Conservation (phyloP, 495 filamentous ascomycete species). For the Hypoxylon perforatum region DNA sequence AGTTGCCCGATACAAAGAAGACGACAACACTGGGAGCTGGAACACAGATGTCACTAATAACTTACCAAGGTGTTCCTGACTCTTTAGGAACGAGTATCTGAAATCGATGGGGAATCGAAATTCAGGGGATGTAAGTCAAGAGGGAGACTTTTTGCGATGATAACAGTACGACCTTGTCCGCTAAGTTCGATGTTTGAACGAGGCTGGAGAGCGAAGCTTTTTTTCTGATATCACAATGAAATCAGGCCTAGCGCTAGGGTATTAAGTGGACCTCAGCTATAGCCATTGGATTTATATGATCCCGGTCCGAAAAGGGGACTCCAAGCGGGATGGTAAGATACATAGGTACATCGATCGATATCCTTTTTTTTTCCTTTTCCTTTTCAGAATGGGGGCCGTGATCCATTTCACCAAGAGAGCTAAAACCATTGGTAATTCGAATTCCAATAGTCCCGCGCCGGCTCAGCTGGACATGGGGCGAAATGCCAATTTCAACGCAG, state of each 20-base stretch:
- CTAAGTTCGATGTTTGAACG: neutral
- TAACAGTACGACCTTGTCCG: too few relatives aligned
- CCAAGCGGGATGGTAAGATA: neutral
- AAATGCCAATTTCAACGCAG: conserved; percentile 11
- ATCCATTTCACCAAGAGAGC: conserved; percentile 21
- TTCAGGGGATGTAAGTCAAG: neutral
- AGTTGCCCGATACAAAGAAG: conserved; percentile 45
- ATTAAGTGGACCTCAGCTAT: neutral
- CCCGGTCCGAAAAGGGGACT: conserved; percentile 25
- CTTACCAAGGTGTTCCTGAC: conserved; percentile 34
- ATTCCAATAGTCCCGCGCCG: conserved; percentile 37
- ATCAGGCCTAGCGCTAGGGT: neutral
- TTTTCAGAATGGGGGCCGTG: conserved; percentile 9
- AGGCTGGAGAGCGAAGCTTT: neutral
- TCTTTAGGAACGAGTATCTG: neutral
- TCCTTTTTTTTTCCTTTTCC: too few relatives aligned
- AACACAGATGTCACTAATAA: conserved; percentile 25
- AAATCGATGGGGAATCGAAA: neutral
- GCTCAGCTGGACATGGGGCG: conserved; percentile 38
- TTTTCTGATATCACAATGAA: neutral
- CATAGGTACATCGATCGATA: conserved; percentile 2
- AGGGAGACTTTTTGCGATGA: neutral
- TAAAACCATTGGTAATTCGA: conserved; percentile 27
- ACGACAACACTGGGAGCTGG: conserved; percentile 26
- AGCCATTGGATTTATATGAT: neutral